Percentiles rank a stretch among this genome's conserved stretches.
Evolutionary conservation across 495 filamentous ascomycete genomes (phyloP).

Genomic region (Pyronema domesticum): DNA sequence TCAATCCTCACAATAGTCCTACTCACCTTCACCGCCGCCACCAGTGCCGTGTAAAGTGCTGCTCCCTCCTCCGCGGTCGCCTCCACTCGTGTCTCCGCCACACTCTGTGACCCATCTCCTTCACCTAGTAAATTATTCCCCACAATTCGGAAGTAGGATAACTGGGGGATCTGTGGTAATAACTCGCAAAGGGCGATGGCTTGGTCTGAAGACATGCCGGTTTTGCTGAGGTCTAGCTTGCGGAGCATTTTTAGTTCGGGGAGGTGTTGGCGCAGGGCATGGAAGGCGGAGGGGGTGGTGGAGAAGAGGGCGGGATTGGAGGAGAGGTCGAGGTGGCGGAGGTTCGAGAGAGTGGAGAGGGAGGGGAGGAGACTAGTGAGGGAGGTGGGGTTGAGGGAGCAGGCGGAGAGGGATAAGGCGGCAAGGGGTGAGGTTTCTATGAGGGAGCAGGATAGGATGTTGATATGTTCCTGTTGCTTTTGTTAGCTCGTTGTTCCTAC

Average conservation of each 20-base stretch:
- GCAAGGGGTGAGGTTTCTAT: conserved; percentile 47
- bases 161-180: conserved; percentile 59
- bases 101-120: conserved; percentile 22
- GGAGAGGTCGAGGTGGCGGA: conserved; percentile 78
- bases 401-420: conserved; percentile 75
- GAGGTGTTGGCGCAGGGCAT: conserved; percentile 52
- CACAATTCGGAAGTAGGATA: conserved; percentile 76
- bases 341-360: conserved; percentile 49
- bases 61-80: conserved; percentile 76
- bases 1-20: conserved; percentile 73
- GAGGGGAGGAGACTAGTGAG: conserved; percentile 61
- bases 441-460: conserved; percentile 40
- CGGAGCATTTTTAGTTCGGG: conserved; percentile 66
- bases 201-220: conserved; percentile 69
- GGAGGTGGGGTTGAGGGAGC: conserved; percentile 53
- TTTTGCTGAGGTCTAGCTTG: conserved; percentile 73
- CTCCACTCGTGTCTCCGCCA: conserved; percentile 44
- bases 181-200: conserved; percentile 79
- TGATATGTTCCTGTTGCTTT: conserved; percentile 39
- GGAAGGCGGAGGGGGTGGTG: conserved; percentile 52
- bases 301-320: conserved; percentile 74
- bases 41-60: conserved; percentile 78
- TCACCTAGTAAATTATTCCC: conserved; percentile 58
- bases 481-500: background rate
- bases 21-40: conserved; percentile 74